Evolutionary conservation across 2,329 filamentous ascomycete species (phyloP).

Genomic region (Fusarium graminum): DNA sequence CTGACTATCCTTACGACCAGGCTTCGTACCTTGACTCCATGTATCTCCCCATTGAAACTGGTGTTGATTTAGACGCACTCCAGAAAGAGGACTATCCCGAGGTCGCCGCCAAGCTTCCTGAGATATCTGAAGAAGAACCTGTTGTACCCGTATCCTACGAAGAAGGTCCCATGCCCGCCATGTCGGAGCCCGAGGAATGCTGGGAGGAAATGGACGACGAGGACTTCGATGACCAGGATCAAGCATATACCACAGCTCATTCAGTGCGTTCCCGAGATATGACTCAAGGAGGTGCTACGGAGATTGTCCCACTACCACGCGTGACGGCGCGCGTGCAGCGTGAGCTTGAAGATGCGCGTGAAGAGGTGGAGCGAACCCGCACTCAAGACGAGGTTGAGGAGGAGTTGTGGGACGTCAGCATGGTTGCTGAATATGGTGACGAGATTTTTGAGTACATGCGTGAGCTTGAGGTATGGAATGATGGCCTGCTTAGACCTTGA

Average conservation of each 20-base stretch:
- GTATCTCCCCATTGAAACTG: slow-evolving; percentile 45
- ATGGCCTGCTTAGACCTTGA: background rate
- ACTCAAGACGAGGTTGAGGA: slow-evolving; percentile 85
- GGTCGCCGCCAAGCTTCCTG: slow-evolving; percentile 48
- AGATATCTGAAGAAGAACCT: slow-evolving; percentile 52
- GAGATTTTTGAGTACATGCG: slow-evolving; percentile 97
- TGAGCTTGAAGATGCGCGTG: slow-evolving; percentile 76
- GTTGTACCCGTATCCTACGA: slow-evolving; percentile 42
- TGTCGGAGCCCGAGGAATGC: slow-evolving; percentile 72
- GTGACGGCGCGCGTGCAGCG: slow-evolving; percentile 75
- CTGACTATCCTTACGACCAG: slow-evolving; percentile 43
- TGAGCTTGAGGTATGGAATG: slow-evolving; percentile 78
- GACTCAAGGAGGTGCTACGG: slow-evolving; percentile 65
- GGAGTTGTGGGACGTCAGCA: slow-evolving; percentile 92
- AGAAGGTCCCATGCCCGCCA: slow-evolving; percentile 46
- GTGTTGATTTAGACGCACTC: slow-evolving; percentile 43
- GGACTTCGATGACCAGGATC: slow-evolving; percentile 68
- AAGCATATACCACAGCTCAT: slow-evolving; percentile 82
- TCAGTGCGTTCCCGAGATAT: slow-evolving; percentile 78
- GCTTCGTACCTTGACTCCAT: slow-evolving; percentile 50
- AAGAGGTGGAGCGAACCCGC: slow-evolving; percentile 76
- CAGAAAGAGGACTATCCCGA: slow-evolving; percentile 46
- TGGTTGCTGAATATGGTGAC: slow-evolving; percentile 96
- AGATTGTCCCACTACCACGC: slow-evolving; percentile 75
- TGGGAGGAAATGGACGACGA: slow-evolving; percentile 86